Conservation (phyloP, 371 early-diverging fungal genomes). For the Phascolomyces articulosus region DNA sequence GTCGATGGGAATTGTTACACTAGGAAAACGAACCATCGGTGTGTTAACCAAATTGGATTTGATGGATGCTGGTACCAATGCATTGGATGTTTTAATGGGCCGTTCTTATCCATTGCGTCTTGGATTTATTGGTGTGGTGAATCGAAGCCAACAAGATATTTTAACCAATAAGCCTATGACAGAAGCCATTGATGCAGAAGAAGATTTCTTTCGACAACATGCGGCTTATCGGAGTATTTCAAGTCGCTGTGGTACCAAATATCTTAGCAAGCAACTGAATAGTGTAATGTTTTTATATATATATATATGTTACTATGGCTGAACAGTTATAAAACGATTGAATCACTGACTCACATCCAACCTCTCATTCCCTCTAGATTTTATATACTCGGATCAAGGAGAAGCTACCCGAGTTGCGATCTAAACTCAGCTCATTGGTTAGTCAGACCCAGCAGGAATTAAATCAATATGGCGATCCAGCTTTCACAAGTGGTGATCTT, state of each 20-base stretch:
- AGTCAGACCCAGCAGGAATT: slow-evolving; percentile 84
- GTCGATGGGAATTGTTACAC: no score
- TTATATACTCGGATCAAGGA: slow-evolving; percentile 83
- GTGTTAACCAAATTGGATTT: slow-evolving; percentile 93
- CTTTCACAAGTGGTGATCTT: slow-evolving; percentile 56
- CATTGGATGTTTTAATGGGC: slow-evolving; percentile 83
- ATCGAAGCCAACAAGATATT: slow-evolving; percentile 89
- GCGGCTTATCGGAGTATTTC: slow-evolving; percentile 84
- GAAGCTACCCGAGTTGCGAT: slow-evolving; percentile 80
- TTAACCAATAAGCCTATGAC: slow-evolving; percentile 76
- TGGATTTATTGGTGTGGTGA: slow-evolving; percentile 91
- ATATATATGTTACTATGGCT: no score
- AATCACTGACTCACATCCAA: no score
- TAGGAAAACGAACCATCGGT: slow-evolving; percentile 78
- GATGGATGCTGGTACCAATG: slow-evolving; percentile 94
- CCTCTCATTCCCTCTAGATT: slow-evolving; percentile 42
- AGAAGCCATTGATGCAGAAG: slow-evolving; percentile 80
- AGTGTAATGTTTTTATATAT: slow-evolving; percentile 17
- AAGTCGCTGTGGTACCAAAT: slow-evolving; percentile 63
- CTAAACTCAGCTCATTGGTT: slow-evolving; percentile 77
- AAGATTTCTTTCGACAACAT: slow-evolving; percentile 80
- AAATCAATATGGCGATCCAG: slow-evolving; percentile 71
- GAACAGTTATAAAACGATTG: no score
- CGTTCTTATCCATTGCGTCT: slow-evolving; percentile 79
- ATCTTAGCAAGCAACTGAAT: slow-evolving; percentile 34